Evolutionary conservation across 1,284 basidiomycete genomes (phyloP).

Genomic region (Boletellus deceptivus): DNA sequence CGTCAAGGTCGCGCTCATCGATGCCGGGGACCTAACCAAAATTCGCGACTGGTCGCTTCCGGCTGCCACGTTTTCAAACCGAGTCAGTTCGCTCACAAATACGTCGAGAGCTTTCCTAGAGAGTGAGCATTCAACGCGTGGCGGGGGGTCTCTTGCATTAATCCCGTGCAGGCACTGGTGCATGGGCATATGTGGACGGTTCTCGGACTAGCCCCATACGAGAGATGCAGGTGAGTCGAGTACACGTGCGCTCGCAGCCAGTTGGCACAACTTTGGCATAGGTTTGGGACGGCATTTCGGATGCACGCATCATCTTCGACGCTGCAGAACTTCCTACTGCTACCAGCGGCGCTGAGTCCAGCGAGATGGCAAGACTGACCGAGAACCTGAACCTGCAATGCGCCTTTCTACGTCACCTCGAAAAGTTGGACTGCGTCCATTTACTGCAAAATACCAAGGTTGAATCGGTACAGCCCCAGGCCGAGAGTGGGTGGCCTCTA

Average conservation of each 20-base stretch:
- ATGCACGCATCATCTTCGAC: constrained; percentile 74
- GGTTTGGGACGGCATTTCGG: constrained; percentile 90
- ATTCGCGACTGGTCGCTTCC: constrained; percentile 66
- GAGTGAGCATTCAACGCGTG: constrained; percentile 44
- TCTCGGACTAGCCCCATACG: constrained; percentile 70
- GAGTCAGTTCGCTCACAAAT: constrained; percentile 88
- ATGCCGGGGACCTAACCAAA: constrained; percentile 73
- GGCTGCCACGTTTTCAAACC: constrained; percentile 72
- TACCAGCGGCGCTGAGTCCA: constrained; percentile 32
- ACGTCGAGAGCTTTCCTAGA: constrained; percentile 76
- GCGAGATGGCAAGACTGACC: constrained; percentile 75
- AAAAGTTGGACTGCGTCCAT: constrained; percentile 43
- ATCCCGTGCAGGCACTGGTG: constrained; percentile 65
- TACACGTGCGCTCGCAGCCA: neutral
- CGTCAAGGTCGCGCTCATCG: constrained; percentile 69
- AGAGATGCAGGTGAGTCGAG: constrained; percentile 73
- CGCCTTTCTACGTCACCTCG: constrained; percentile 64
- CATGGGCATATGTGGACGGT: constrained; percentile 79
- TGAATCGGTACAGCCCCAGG: constrained; percentile 52
- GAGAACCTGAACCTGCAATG: constrained; percentile 92
- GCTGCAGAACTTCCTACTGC: constrained; percentile 45
- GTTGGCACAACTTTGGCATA: constrained; percentile 29
- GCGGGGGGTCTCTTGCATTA: neutral
- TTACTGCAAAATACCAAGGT: constrained; percentile 72
- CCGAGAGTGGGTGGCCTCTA: constrained; percentile 63